These are phyloP conservation scores for Moesziomyces globuligerus DNA, from an alignment of 1,284 basidiomycete genomes.

Conservation along the genomic window DNA sequence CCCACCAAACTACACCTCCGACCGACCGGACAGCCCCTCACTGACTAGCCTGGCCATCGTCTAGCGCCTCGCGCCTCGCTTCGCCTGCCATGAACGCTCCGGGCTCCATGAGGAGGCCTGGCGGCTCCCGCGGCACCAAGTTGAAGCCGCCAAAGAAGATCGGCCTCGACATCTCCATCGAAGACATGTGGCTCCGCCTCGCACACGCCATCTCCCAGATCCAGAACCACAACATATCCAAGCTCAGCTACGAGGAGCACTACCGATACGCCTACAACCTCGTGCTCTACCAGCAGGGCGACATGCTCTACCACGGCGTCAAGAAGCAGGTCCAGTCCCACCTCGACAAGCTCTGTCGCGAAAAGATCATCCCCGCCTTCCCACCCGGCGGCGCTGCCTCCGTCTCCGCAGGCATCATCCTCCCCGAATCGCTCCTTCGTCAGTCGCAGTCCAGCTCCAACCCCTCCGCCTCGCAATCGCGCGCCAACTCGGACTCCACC, in stretches of 20 bases:
- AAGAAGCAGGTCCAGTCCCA: constrained; percentile 82
- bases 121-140: constrained; percentile 38
- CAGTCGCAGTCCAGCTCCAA: constrained; percentile 20
- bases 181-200: constrained; percentile 75
- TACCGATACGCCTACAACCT: constrained; percentile 71
- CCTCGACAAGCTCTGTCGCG: constrained; percentile 80
- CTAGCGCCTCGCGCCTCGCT: not conserved
- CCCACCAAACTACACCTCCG: too few species aligned
- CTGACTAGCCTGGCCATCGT: too few species aligned
- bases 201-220: constrained; percentile 90
- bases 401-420: constrained; percentile 42
- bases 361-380: constrained; percentile 84
- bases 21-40: too few species aligned
- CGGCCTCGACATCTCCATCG: constrained; percentile 56
- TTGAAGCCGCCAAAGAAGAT: constrained; percentile 55
- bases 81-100: constrained; percentile 34
- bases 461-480: constrained; percentile 24
- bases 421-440: constrained; percentile 70
- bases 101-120: constrained; percentile 48
- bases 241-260: constrained; percentile 95
- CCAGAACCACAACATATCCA: constrained; percentile 90
- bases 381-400: constrained; percentile 71
- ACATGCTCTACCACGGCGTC: constrained; percentile 88
- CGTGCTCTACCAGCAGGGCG: constrained; percentile 76
- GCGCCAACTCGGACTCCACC: constrained; percentile 7